Conservation (phyloP, 495 filamentous ascomycete genomes). For the Penicillium tannophilum region DNA sequence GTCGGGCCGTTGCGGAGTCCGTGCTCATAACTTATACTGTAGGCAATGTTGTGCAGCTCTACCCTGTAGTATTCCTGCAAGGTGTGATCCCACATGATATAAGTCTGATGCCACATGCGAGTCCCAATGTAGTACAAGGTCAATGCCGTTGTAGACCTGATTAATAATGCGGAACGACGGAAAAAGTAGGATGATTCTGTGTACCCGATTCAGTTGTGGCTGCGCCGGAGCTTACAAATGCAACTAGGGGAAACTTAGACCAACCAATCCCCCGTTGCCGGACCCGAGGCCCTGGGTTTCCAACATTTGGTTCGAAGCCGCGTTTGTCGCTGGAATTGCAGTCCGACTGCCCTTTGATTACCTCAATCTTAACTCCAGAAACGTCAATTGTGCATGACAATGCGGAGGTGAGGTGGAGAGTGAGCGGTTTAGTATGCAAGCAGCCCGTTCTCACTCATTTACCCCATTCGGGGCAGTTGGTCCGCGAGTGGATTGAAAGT, state of each 20-base stretch:
- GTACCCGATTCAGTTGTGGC: neutral
- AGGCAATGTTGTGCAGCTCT: slow-evolving; percentile 5
- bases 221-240: slow-evolving; percentile 4
- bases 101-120: neutral
- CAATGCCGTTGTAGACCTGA: neutral
- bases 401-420: neutral
- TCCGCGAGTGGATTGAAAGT: slow-evolving; percentile 2
- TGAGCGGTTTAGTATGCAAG: neutral
- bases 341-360: neutral
- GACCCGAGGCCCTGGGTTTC: slow-evolving; percentile 1
- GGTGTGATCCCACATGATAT: neutral
- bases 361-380: neutral
- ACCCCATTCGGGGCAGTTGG: slow-evolving; percentile 4
- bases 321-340: slow-evolving; percentile 18
- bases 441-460: neutral
- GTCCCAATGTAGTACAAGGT: neutral
- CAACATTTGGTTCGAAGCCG: slow-evolving; percentile 11
- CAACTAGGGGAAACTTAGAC: neutral
- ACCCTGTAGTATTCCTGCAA: neutral
- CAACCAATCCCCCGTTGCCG: slow-evolving; percentile 7
- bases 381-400: slow-evolving; percentile 1
- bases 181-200: slow-evolving; percentile 2
- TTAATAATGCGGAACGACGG: slow-evolving; percentile 5
- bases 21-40: neutral
- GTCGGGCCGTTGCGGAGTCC: slow-evolving; percentile 3